Conservation (phyloP, 352 stramenopile genomes). For the Phytophthora quininea region DNA sequence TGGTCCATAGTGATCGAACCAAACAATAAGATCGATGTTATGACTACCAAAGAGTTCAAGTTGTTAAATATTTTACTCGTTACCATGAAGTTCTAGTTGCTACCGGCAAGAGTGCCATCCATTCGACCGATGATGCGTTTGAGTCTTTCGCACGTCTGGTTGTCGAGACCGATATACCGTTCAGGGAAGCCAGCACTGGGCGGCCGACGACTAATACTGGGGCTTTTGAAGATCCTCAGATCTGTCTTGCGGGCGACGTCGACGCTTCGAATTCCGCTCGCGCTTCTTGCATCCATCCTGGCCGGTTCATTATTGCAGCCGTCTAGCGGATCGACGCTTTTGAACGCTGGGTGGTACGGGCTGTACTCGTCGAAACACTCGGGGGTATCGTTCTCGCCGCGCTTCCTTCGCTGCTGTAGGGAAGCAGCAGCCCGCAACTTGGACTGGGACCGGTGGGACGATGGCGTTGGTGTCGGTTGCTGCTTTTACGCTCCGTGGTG, state of each 20-base stretch:
- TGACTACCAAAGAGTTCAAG: too few relatives aligned
- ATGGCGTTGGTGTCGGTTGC: neutral
- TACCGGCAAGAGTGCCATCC: slow-evolving; percentile 22
- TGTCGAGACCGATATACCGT: slow-evolving; percentile 81
- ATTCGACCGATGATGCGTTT: slow-evolving; percentile 82
- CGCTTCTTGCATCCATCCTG: neutral
- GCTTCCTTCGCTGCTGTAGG: slow-evolving; percentile 13
- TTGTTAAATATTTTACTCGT: too few relatives aligned
- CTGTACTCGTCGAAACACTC: slow-evolving; percentile 87
- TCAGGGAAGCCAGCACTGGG: slow-evolving; percentile 66
- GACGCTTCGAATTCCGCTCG: neutral
- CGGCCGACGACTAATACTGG: slow-evolving; percentile 56
- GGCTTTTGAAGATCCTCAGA: slow-evolving; percentile 84
- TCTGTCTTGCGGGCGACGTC: slow-evolving; percentile 48
- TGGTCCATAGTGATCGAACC: too few relatives aligned
- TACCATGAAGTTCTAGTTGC: too few relatives aligned
- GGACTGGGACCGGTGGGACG: slow-evolving; percentile 11
- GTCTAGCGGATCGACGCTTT: slow-evolving; percentile 45
- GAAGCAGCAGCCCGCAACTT: slow-evolving; percentile 10
- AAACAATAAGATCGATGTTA: too few relatives aligned
- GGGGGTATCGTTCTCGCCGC: slow-evolving; percentile 18
- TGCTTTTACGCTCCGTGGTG: slow-evolving; percentile 11
- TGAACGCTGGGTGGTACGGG: slow-evolving; percentile 74
- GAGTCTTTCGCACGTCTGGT: slow-evolving; percentile 70
- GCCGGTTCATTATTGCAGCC: slow-evolving; percentile 35